Conservation (phyloP, 2,329 filamentous ascomycete genomes). For the Hypomyces perniciosus region DNA sequence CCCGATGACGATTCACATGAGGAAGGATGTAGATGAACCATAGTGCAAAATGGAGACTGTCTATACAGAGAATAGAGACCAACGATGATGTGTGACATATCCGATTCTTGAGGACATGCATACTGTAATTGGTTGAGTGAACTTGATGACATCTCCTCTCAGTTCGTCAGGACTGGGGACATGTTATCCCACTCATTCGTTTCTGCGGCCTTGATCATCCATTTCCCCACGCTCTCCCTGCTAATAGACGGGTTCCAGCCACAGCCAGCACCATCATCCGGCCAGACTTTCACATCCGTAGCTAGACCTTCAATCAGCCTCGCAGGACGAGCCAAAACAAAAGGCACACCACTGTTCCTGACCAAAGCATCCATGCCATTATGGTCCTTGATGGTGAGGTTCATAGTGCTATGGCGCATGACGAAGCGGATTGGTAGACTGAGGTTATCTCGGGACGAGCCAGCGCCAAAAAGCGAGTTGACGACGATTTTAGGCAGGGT, state of each 20-base stretch:
- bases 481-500: constrained; percentile 37
- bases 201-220: constrained; percentile 39
- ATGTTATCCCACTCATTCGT: constrained; percentile 34
- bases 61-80: too few species aligned
- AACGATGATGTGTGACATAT: too few species aligned
- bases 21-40: too few species aligned
- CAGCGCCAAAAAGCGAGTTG: constrained; percentile 46
- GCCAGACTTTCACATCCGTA: constrained; percentile 32
- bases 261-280: constrained; percentile 36
- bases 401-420: constrained; percentile 41
- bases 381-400: constrained; percentile 41
- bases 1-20: too few species aligned
- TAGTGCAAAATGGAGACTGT: too few species aligned
- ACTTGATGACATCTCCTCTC: not conserved
- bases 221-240: constrained; percentile 37
- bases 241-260: constrained; percentile 33
- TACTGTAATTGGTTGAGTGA: too few species aligned
- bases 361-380: constrained; percentile 38
- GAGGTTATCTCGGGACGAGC: constrained; percentile 37
- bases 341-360: constrained; percentile 22
- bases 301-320: constrained; percentile 36
- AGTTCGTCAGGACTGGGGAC: constrained; percentile 43
- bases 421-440: constrained; percentile 36
- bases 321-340: constrained; percentile 39
- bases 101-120: too few species aligned